Conservation (phyloP, 2,329 filamentous ascomycete species). For the Knoxdaviesia proteae region DNA sequence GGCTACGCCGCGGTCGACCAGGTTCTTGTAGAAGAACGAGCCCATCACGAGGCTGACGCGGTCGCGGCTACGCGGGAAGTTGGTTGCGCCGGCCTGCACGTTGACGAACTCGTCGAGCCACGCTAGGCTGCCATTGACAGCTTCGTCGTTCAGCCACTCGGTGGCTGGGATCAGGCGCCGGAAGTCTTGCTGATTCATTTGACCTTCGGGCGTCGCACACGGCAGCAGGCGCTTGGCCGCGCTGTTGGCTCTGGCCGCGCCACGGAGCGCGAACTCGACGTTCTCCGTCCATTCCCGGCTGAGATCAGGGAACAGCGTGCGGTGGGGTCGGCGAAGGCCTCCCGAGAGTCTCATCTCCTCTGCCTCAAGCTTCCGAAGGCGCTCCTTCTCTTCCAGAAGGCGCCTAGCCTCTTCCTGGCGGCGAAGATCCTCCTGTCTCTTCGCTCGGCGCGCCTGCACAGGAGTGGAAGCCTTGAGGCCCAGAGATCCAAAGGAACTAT, state of each 20-base stretch:
- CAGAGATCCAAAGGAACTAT: too few relatives aligned
- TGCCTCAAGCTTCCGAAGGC: neutral
- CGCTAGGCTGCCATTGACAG: slow-evolving; percentile 45
- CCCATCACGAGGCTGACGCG: slow-evolving; percentile 43
- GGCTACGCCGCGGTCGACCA: slow-evolving; percentile 24
- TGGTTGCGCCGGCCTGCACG: slow-evolving; percentile 28
- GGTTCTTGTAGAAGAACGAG: slow-evolving; percentile 42
- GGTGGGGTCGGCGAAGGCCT: slow-evolving; percentile 1
- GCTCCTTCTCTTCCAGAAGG: neutral
- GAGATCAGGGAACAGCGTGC: slow-evolving; percentile 1
- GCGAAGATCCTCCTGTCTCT: too few relatives aligned
- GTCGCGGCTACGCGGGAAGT: slow-evolving; percentile 18
- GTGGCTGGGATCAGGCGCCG: too few relatives aligned
- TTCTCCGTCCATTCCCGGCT: slow-evolving; percentile 1
- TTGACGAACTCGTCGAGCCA: slow-evolving; percentile 40
- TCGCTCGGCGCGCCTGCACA: too few relatives aligned
- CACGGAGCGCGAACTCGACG: neutral
- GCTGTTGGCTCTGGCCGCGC: too few relatives aligned
- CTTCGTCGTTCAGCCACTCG: slow-evolving; percentile 56
- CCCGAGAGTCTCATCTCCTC: neutral
- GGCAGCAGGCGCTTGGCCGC: too few relatives aligned
- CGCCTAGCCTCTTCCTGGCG: neutral
- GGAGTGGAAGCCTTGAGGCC: too few relatives aligned
- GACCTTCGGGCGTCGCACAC: too few relatives aligned
- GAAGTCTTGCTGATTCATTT: too few relatives aligned